phyloP scores from a whole-genome alignment of 2,329 filamentous ascomycete species.

The Colletotrichum paranaense region DNA sequence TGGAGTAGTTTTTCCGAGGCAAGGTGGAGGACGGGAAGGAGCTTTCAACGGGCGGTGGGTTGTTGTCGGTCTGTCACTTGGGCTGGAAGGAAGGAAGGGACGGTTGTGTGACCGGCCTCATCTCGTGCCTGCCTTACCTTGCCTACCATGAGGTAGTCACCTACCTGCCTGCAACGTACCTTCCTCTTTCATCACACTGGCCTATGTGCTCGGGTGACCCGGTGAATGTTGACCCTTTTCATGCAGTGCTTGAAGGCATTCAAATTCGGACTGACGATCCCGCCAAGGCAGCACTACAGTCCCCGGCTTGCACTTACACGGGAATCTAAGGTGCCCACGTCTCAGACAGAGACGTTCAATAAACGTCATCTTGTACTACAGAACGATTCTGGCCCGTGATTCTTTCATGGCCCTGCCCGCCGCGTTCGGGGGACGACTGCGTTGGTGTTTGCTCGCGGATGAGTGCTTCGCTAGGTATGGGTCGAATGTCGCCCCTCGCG shows the following conservation, averaged over 20 bases:
- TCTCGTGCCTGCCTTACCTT: not conserved
- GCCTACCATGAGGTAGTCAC: too few species aligned
- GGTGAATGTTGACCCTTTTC: not conserved
- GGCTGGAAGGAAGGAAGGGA: slow-evolving; percentile 8
- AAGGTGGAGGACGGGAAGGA: not conserved
- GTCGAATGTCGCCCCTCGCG: not conserved
- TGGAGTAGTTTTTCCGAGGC: not conserved
- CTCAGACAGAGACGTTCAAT: not conserved
- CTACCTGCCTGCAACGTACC: not conserved
- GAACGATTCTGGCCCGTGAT: not conserved
- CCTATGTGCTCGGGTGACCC: not conserved
- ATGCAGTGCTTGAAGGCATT: not conserved
- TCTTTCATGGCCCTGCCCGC: slow-evolving; percentile 1
- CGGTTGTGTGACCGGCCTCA: slow-evolving; percentile 4
- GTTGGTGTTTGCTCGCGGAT: slow-evolving; percentile 12
- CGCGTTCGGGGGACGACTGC: slow-evolving; percentile 6
- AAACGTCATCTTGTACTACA: not conserved
- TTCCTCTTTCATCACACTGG: not conserved
- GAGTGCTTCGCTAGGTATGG: not conserved
- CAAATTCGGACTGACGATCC: not conserved
- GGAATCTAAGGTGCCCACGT: not conserved
- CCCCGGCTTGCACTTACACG: not conserved
- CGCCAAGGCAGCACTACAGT: slow-evolving; percentile 1
- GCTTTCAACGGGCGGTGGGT: not conserved
- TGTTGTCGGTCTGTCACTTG: not conserved